Percentiles rank a stretch among this genome's conserved stretches.
Evolutionary conservation across 495 filamentous ascomycete species (phyloP).

Genomic region (Peziza echinospora): DNA sequence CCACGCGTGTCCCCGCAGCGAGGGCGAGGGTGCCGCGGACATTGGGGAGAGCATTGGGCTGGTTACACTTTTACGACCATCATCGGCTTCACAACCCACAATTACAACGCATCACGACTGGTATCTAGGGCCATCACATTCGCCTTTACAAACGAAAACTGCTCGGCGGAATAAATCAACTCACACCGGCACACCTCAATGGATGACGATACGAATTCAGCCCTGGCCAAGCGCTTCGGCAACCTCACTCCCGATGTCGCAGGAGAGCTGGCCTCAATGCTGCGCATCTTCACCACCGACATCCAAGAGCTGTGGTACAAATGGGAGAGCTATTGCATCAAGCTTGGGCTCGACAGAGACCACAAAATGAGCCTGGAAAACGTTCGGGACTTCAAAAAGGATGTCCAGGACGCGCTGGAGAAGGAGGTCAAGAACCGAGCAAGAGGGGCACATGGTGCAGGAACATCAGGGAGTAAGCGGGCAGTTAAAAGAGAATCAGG

Average conservation of each 20-base stretch:
- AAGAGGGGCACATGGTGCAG: not conserved
- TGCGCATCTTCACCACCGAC: constrained; percentile 53
- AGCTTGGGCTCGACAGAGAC: constrained; percentile 57
- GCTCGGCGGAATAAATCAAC: too few relatives aligned
- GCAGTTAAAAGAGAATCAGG: constrained; percentile 5
- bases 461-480: not conserved
- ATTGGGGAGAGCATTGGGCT: too few relatives aligned
- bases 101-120: too few relatives aligned
- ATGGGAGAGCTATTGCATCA: constrained; percentile 93
- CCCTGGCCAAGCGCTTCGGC: constrained; percentile 9
- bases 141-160: too few relatives aligned
- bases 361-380: constrained; percentile 46
- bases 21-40: too few relatives aligned
- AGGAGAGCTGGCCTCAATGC: constrained; percentile 59
- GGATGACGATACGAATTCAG: not conserved
- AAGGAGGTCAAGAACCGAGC: constrained; percentile 39
- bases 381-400: constrained; percentile 56
- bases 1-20: too few relatives aligned
- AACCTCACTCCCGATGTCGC: constrained; percentile 38
- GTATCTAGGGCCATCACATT: too few relatives aligned
- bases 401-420: constrained; percentile 65
- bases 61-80: too few relatives aligned
- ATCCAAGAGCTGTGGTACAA: constrained; percentile 81
- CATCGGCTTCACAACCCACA: too few relatives aligned
- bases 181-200: too few relatives aligned